A percentile compares a stretch with the other conserved stretches of the same genome.
Conservation (phyloP, 768 basidiomycete genomes). For the Suillus alpinus region DNA sequence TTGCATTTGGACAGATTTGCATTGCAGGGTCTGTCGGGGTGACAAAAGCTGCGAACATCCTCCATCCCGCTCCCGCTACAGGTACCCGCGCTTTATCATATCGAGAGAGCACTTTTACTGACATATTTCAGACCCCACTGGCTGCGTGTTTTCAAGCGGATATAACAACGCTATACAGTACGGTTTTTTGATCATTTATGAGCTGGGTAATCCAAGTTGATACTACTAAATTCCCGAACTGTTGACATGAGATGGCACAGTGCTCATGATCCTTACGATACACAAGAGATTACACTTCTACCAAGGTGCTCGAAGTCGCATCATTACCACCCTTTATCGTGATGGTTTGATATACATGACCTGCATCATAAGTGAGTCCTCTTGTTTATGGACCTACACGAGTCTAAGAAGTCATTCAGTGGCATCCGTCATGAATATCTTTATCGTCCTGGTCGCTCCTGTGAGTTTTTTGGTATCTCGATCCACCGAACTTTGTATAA, state of each 20-base stretch:
- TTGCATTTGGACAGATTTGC: not conserved
- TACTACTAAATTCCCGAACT: not conserved
- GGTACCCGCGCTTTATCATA: not conserved
- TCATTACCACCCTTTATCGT: not conserved
- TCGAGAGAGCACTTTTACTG: not conserved
- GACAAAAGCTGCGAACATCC: not conserved
- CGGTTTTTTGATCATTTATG: not conserved
- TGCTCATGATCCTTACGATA: not conserved
- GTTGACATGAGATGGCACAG: not conserved
- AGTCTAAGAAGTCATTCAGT: not conserved
- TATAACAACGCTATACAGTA: not conserved
- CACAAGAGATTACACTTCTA: not conserved
- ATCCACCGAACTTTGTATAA: not conserved
- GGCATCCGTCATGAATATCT: not conserved
- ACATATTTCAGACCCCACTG: not conserved
- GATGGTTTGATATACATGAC: not conserved
- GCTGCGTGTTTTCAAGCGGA: not conserved
- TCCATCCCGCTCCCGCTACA: not conserved
- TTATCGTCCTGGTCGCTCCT: not conserved
- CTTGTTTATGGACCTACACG: not conserved
- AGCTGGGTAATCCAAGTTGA: not conserved
- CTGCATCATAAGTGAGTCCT: not conserved
- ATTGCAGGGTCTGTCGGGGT: not conserved
- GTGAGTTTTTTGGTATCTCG: not conserved
- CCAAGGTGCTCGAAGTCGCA: not conserved